A percentile compares a stretch with the other conserved stretches of the same genome.
Evolutionary conservation across 371 early-diverging fungal species (phyloP).

Genomic region (Actinomortierella ambigua): DNA sequence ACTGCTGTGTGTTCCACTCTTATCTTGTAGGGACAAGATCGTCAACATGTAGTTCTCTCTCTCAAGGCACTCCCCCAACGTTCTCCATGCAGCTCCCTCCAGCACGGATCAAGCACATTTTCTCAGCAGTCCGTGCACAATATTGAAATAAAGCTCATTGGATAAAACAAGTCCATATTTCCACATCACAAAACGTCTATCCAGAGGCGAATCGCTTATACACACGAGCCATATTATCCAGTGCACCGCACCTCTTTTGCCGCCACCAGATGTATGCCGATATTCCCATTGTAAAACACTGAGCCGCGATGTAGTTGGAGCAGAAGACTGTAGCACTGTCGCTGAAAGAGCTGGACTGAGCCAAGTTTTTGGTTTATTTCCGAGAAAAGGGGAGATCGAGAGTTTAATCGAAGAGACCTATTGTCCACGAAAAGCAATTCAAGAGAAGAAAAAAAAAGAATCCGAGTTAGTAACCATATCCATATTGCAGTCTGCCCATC

Average conservation of each 20-base stretch:
- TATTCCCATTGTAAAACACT: too few relatives aligned
- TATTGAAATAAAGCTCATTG: too few relatives aligned
- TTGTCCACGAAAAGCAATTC: background rate
- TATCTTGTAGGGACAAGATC: conserved; percentile 50
- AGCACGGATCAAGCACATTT: background rate
- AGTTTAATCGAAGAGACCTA: conserved; percentile 86
- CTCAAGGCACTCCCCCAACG: background rate
- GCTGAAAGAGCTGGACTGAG: conserved; percentile 3
- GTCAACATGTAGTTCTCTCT: conserved; percentile 45
- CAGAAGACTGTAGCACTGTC: too few relatives aligned
- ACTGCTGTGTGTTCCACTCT: background rate
- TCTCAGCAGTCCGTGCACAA: too few relatives aligned
- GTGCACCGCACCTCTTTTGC: too few relatives aligned
- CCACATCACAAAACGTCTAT: too few relatives aligned
- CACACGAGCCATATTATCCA: too few relatives aligned
- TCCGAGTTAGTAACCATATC: background rate
- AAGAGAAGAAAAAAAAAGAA: conserved; percentile 9
- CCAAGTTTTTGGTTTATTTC: conserved; percentile 32
- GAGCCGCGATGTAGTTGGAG: too few relatives aligned
- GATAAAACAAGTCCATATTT: too few relatives aligned
- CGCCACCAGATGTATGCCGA: too few relatives aligned
- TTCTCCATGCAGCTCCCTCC: background rate
- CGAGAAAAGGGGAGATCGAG: conserved; percentile 23
- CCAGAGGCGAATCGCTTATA: too few relatives aligned
- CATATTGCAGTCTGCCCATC: background rate